phyloP scores from a whole-genome alignment of 192 early-diverging fungal genomes.

The Glomus cerebriforme region DNA sequence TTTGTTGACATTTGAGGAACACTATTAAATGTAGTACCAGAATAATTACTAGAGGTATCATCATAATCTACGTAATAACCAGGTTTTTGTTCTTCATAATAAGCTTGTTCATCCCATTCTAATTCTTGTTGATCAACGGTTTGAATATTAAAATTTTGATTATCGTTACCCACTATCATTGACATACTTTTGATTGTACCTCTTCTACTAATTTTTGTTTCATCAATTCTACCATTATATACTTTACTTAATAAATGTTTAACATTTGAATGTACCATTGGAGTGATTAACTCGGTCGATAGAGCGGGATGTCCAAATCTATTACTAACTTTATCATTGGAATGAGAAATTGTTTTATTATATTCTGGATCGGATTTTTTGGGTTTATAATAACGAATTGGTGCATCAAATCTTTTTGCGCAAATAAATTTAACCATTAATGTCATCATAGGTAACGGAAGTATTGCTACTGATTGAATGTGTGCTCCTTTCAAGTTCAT shows the following conservation, averaged over 20 bases:
- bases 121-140: conserved; percentile 39
- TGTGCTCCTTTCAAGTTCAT: conserved; percentile 51
- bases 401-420: conserved; percentile 47
- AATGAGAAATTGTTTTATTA: not conserved
- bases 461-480: conserved; percentile 47
- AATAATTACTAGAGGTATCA: not conserved
- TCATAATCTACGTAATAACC: conserved; percentile 13
- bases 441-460: conserved; percentile 66
- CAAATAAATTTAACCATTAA: conserved; percentile 54
- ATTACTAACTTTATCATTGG: conserved; percentile 39
- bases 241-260: conserved; percentile 63
- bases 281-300: conserved; percentile 59
- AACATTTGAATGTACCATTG: conserved; percentile 68
- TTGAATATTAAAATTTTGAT: conserved; percentile 35
- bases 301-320: conserved; percentile 72
- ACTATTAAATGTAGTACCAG: not conserved
- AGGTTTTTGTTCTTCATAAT: conserved; percentile 15
- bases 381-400: conserved; percentile 55
- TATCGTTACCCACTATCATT: not conserved
- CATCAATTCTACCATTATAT: conserved; percentile 50
- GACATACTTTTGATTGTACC: conserved; percentile 36
- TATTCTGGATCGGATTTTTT: conserved; percentile 33
- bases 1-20: not conserved
- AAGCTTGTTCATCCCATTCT: conserved; percentile 38
- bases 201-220: conserved; percentile 31